A percentile compares a stretch with the other conserved stretches of the same genome.
These are phyloP conservation scores for Iodosphaeria phyllophila DNA, from an alignment of 2,329 filamentous ascomycete genomes.

Conservation along the genomic window DNA sequence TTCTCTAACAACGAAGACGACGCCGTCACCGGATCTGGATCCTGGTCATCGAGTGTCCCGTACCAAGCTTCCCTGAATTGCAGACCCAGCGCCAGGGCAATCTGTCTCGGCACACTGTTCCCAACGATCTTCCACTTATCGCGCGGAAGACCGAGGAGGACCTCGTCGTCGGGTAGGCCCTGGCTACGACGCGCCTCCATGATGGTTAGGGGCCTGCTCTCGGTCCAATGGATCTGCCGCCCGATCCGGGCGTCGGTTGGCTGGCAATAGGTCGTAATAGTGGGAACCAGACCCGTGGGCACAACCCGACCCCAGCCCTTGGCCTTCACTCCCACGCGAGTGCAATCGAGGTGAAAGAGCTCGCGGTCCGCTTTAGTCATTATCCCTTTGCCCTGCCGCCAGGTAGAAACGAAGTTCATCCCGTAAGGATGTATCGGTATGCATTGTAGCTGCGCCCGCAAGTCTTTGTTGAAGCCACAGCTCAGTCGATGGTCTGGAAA, in stretches of 20 bases:
- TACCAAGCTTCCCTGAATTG: conserved; percentile 39
- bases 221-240: conserved; percentile 41
- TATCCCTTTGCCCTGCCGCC: conserved; percentile 10
- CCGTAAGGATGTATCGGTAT: conserved; percentile 42
- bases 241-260: conserved; percentile 37
- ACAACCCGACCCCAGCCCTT: conserved; percentile 33
- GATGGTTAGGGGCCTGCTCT: conserved; percentile 41
- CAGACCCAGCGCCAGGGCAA: conserved; percentile 48
- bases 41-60: conserved; percentile 16
- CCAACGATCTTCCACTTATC: conserved; percentile 51
- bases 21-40: too few species aligned
- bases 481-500: conserved; percentile 49
- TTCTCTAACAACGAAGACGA: too few species aligned
- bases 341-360: not conserved
- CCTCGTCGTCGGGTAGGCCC: conserved; percentile 50
- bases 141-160: conserved; percentile 37
- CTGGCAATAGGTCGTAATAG: conserved; percentile 35
- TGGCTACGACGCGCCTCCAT: conserved; percentile 53
- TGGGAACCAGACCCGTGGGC: conserved; percentile 35
- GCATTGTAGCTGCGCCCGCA: conserved; percentile 26
- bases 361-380: conserved; percentile 2
- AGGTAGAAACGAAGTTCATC: conserved; percentile 29
- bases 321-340: conserved; percentile 6
- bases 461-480: conserved; percentile 16
- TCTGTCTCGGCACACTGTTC: conserved; percentile 55